phyloP scores from a whole-genome alignment of 805 yeast genomes.

The Zygotorulaspora chibaensis region DNA sequence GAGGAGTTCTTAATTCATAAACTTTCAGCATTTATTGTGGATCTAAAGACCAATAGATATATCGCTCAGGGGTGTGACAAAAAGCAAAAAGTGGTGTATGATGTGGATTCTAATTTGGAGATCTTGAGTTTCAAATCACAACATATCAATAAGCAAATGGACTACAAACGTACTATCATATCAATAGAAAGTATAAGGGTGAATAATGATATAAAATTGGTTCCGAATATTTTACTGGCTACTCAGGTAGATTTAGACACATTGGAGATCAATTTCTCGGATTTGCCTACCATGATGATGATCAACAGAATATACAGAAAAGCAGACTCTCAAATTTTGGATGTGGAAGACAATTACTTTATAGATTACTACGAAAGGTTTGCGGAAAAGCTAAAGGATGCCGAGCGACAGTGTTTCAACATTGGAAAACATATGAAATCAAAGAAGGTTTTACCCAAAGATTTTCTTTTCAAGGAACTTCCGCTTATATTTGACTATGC shows the following conservation, averaged over 20 bases:
- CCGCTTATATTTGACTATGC: conserved; percentile 36
- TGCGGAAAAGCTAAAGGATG: conserved; percentile 21
- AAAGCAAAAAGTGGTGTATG: conserved; percentile 15
- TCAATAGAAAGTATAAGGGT: conserved; percentile 20
- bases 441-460: conserved; percentile 14
- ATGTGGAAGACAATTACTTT: conserved; percentile 30
- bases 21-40: conserved; percentile 28
- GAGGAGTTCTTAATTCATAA: conserved; percentile 30
- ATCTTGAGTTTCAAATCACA: conserved; percentile 20
- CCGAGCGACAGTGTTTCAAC: conserved; percentile 19
- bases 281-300: conserved; percentile 29
- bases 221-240: conserved; percentile 22
- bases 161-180: conserved; percentile 20
- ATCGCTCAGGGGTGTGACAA: conserved; percentile 8
- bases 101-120: conserved; percentile 20
- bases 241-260: conserved; percentile 23
- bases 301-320: conserved; percentile 24
- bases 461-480: conserved; percentile 25
- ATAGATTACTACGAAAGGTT: conserved; percentile 28
- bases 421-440: conserved; percentile 10
- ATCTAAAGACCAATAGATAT: conserved; percentile 22
- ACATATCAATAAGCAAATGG: conserved; percentile 19
- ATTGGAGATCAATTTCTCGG: conserved; percentile 26
- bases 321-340: conserved; percentile 24
- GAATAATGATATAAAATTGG: conserved; percentile 20